These are phyloP conservation scores for Viola odorata DNA, from an alignment of 345 rosid genomes.

Conservation along the genomic window DNA sequence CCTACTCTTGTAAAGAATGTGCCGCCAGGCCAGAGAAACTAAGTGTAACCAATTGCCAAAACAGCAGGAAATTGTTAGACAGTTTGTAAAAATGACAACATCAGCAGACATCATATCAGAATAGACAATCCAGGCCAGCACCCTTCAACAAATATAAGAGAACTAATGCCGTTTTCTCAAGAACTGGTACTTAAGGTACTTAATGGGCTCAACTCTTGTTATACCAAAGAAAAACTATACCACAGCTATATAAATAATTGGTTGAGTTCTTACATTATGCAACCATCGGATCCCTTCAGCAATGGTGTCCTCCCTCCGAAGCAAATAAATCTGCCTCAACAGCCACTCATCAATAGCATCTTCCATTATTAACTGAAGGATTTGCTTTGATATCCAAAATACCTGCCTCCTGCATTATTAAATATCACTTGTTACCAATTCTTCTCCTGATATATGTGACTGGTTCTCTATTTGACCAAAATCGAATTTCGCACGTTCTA, in stretches of 20 bases:
- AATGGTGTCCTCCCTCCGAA: slow-evolving; percentile 71
- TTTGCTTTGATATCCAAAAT: slow-evolving; percentile 97
- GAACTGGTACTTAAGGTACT: too few species aligned
- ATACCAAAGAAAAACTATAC: too few species aligned
- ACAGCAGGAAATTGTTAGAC: slow-evolving; percentile 9
- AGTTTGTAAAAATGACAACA: neutral
- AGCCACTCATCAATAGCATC: slow-evolving; percentile 99
- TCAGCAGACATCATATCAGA: neutral
- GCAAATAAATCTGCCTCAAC: slow-evolving; percentile 77
- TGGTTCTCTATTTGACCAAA: neutral
- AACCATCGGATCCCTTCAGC: slow-evolving; percentile 79
- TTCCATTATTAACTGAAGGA: slow-evolving; percentile 90
- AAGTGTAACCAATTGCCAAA: slow-evolving; percentile 7
- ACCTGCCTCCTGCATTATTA: slow-evolving; percentile 73
- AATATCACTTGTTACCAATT: slow-evolving; percentile 3
- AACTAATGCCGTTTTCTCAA: too few species aligned
- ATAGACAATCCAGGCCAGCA: neutral
- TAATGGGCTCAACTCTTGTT: too few species aligned
- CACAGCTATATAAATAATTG: neutral
- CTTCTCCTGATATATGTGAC: neutral
- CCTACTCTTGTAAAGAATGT: slow-evolving; percentile 58
- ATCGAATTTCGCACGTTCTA: neutral
- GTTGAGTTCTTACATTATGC: slow-evolving; percentile 72
- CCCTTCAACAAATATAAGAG: too few species aligned
- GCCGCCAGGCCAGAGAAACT: slow-evolving; percentile 95